These are phyloP conservation scores for Penicillium oxalicum DNA, from an alignment of 2,329 filamentous ascomycete species.

Conservation along the genomic window DNA sequence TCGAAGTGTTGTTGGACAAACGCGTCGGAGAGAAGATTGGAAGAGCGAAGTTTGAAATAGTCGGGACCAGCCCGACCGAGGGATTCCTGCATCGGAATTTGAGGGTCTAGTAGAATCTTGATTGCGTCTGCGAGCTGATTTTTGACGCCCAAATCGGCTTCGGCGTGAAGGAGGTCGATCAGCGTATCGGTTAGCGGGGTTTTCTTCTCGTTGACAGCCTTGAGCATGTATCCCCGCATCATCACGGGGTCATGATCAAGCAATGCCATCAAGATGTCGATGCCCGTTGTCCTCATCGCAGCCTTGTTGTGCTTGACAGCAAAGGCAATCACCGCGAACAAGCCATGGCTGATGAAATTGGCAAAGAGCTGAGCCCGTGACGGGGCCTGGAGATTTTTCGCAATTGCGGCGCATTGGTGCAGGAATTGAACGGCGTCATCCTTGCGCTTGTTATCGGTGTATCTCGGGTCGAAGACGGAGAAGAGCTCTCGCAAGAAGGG, in stretches of 20 bases:
- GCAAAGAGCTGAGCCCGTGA: constrained; percentile 76
- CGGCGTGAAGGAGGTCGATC: constrained; percentile 83
- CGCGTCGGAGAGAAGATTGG: constrained; percentile 71
- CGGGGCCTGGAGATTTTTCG: constrained; percentile 85
- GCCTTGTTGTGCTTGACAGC: constrained; percentile 81
- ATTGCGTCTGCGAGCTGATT: constrained; percentile 92
- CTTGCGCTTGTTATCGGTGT: constrained; percentile 63
- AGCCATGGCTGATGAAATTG: constrained; percentile 81
- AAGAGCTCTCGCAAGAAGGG: constrained; percentile 81
- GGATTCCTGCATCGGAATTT: constrained; percentile 53
- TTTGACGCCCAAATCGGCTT: constrained; percentile 90
- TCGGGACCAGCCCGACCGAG: constrained; percentile 62
- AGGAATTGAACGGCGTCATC: constrained; percentile 96
- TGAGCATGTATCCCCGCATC: constrained; percentile 89
- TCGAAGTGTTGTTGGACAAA: constrained; percentile 90
- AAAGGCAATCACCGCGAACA: constrained; percentile 86
- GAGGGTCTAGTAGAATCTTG: constrained; percentile 80
- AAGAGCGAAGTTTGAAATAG: constrained; percentile 57
- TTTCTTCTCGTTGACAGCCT: constrained; percentile 81
- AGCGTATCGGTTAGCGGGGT: constrained; percentile 83
- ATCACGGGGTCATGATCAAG: constrained; percentile 94
- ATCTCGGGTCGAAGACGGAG: constrained; percentile 66
- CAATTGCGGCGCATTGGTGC: constrained; percentile 89
- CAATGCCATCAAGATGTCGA: constrained; percentile 85
- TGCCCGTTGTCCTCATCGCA: constrained; percentile 80